Conservation (phyloP, 495 filamentous ascomycete genomes). For the Aspergillus nidulans region DNA sequence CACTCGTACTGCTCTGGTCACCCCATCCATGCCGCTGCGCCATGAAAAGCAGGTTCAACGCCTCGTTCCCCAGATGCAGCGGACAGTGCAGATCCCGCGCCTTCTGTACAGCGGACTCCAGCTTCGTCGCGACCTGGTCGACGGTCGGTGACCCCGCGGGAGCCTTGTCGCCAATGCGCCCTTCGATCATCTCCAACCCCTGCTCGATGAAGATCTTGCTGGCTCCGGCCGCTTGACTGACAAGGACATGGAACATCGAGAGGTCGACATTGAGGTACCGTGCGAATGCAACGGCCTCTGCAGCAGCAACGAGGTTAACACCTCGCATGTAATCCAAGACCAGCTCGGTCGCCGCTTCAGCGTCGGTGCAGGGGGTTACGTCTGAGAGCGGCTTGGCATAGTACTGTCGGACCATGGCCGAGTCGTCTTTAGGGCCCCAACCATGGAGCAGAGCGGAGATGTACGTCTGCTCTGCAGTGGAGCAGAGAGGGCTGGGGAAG, state of each 20-base stretch:
- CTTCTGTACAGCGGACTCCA: conserved; percentile 58
- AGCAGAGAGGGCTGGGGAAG: conserved; percentile 67
- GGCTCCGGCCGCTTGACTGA: conserved; percentile 64
- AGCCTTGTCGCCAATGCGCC: conserved; percentile 24
- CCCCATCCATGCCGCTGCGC: conserved; percentile 32
- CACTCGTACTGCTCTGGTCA: conserved; percentile 27
- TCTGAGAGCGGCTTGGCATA: conserved; percentile 35
- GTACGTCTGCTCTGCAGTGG: conserved; percentile 69
- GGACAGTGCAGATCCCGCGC: conserved; percentile 51
- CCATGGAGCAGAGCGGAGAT: conserved; percentile 55
- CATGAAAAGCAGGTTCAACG: conserved; percentile 35
- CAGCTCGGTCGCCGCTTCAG: conserved; percentile 38
- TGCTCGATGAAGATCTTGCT: conserved; percentile 57
- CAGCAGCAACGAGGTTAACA: conserved; percentile 61
- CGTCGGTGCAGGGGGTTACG: conserved; percentile 26
- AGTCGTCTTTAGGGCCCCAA: conserved; percentile 64
- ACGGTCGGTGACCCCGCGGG: conserved; percentile 41
- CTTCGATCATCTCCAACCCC: conserved; percentile 51
- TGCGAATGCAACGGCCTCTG: conserved; percentile 65
- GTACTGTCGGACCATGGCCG: conserved; percentile 63
- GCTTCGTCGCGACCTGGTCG: conserved; percentile 47
- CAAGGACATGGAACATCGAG: conserved; percentile 61
- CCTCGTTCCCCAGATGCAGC: conserved; percentile 39
- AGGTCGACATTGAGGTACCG: conserved; percentile 58
- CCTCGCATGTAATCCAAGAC: conserved; percentile 57